Evolutionary conservation across 805 yeast species (phyloP).

Genomic region (Pichia gijzeniarum): DNA sequence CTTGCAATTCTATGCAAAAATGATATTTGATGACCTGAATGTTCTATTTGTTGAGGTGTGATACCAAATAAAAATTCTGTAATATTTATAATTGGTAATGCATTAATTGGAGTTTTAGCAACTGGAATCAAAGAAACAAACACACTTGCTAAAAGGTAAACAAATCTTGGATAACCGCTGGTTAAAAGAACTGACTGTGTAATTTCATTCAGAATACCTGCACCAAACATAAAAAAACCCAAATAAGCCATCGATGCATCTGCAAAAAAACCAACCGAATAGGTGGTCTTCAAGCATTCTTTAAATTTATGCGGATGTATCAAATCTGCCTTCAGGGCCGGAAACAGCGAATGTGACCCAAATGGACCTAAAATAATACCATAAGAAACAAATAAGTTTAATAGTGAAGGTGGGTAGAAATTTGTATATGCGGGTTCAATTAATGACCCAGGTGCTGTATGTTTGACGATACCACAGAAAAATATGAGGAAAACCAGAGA

Average conservation of each 20-base stretch:
- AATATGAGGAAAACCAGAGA: slow-evolving; percentile 41
- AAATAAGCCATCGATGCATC: slow-evolving; percentile 57
- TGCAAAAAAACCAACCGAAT: slow-evolving; percentile 48
- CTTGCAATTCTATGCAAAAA: slow-evolving; percentile 12
- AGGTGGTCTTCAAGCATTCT: slow-evolving; percentile 48
- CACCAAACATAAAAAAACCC: slow-evolving; percentile 81
- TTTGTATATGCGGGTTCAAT: slow-evolving; percentile 38
- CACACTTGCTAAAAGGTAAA: slow-evolving; percentile 51
- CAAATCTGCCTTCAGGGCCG: slow-evolving; percentile 71
- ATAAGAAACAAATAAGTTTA: slow-evolving; percentile 42
- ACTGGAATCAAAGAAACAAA: slow-evolving; percentile 76
- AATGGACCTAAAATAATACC: slow-evolving; percentile 73
- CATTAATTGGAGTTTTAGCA: slow-evolving; percentile 82
- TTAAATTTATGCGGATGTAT: slow-evolving; percentile 58
- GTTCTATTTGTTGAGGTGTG: slow-evolving; percentile 24
- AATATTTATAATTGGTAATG: slow-evolving; percentile 79
- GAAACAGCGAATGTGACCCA: slow-evolving; percentile 82
- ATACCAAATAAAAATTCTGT: slow-evolving; percentile 42
- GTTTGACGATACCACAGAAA: slow-evolving; percentile 40
- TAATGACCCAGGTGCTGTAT: slow-evolving; percentile 49
- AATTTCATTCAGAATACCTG: slow-evolving; percentile 58
- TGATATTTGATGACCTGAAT: slow-evolving; percentile 11
- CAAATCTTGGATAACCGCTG: slow-evolving; percentile 58
- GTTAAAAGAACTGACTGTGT: slow-evolving; percentile 69
- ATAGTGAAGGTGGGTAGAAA: slow-evolving; percentile 34